Evolutionary conservation across 176 grass and related monocot genomes (phyloP).

Genomic region (Cenchrus americanus): DNA sequence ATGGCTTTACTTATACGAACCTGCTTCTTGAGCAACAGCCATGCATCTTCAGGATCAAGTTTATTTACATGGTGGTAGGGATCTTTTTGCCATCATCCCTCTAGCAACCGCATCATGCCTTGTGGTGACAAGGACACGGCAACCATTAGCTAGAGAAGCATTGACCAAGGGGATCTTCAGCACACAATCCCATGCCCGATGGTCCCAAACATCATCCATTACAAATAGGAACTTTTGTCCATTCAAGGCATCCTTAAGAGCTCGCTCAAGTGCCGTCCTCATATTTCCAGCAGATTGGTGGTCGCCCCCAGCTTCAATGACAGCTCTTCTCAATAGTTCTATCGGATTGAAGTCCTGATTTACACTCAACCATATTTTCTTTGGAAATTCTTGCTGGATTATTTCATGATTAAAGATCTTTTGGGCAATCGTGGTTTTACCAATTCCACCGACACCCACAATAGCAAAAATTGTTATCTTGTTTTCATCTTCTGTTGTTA

Average conservation of each 20-base stretch:
- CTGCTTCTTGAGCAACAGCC: constrained; percentile 20
- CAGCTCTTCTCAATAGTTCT: background rate
- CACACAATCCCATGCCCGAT: background rate
- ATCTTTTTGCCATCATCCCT: background rate
- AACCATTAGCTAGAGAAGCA: background rate
- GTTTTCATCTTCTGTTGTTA: background rate
- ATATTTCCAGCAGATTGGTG: too few species aligned
- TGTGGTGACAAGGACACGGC: constrained; percentile 1
- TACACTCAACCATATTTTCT: constrained; percentile 32
- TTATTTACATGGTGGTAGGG: constrained; percentile 1
- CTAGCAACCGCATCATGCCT: background rate
- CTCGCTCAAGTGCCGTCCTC: background rate
- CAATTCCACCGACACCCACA: constrained; percentile 40
- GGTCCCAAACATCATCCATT: constrained; percentile 30
- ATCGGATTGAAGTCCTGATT: background rate
- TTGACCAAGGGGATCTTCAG: background rate
- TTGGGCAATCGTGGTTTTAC: constrained; percentile 51
- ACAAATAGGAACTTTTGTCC: background rate
- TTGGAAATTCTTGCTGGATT: background rate
- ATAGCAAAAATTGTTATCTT: constrained; percentile 11
- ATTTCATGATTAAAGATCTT: constrained; percentile 29
- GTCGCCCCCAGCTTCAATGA: background rate
- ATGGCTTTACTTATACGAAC: background rate
- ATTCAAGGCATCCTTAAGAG: background rate
- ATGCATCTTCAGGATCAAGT: background rate